phyloP scores from a whole-genome alignment of 139 green algal genomes.

The Chlorella sp. region DNA sequence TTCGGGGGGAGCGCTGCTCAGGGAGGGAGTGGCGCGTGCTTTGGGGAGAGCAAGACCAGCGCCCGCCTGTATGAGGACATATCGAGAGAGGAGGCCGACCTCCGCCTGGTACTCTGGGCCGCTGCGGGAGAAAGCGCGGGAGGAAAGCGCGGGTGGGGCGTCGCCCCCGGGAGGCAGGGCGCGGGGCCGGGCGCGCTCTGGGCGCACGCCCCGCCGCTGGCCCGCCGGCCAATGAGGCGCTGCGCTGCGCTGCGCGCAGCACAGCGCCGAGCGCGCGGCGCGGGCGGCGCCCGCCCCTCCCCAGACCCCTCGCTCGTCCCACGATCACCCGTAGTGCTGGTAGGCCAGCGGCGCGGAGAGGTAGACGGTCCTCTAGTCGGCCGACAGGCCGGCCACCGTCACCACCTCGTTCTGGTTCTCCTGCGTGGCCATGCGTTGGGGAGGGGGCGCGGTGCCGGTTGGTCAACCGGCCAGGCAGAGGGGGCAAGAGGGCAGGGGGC shows the following conservation, averaged over 20 bases:
- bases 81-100: slow-evolving; percentile 54
- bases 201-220: no score
- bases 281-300: neutral
- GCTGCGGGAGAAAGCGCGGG: slow-evolving; percentile 12
- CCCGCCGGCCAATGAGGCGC: no score
- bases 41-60: neutral
- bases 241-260: no score
- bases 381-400: slow-evolving; percentile 29
- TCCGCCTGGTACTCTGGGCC: slow-evolving; percentile 61
- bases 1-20: no score
- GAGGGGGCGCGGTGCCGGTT: no score
- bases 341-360: slow-evolving; percentile 24
- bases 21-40: no score
- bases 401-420: slow-evolving; percentile 63
- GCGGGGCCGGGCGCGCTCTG: no score
- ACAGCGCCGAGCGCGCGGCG: no score
- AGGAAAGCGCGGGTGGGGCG: no score
- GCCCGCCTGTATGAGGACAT: slow-evolving; percentile 38
- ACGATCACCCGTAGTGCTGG: slow-evolving; percentile 51
- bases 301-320: neutral
- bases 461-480: no score
- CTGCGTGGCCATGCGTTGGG: neutral
- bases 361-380: slow-evolving; percentile 32
- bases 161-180: no score
- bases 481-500: no score